These are phyloP conservation scores for Ceratocystis harringtonii DNA, from an alignment of 2,329 filamentous ascomycete species.

Conservation along the genomic window DNA sequence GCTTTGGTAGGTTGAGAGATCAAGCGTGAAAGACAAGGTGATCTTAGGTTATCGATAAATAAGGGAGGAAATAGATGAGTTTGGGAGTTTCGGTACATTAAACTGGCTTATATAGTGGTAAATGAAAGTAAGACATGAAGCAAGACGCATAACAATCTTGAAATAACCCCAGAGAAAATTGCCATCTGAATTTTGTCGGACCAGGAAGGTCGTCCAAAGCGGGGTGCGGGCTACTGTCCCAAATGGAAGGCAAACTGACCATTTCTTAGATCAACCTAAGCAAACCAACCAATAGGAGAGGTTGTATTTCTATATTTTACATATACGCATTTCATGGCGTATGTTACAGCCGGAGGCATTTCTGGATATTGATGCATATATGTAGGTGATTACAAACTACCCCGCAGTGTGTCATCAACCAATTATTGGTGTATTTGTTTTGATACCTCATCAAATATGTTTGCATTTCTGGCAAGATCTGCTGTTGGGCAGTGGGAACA, in stretches of 20 bases:
- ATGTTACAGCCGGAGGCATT: neutral
- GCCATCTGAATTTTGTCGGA: neutral
- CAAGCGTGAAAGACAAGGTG: too few species aligned
- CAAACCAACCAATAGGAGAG: neutral
- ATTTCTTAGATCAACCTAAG: neutral
- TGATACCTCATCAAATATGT: too few species aligned
- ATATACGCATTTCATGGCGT: neutral
- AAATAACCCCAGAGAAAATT: neutral
- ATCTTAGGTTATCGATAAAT: too few species aligned
- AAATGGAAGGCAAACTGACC: neutral
- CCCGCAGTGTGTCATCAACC: too few species aligned
- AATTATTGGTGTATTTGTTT: too few species aligned
- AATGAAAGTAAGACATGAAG: neutral
- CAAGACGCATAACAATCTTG: neutral
- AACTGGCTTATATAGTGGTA: neutral
- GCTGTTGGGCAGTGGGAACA: too few species aligned
- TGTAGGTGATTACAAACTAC: too few species aligned
- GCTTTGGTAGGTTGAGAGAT: neutral
- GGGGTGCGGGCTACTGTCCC: neutral
- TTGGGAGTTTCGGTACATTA: neutral
- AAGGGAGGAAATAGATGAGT: too few species aligned
- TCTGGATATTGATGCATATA: neutral
- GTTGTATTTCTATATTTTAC: neutral
- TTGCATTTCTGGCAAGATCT: too few species aligned
- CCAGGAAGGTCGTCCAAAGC: neutral